phyloP scores from a whole-genome alignment of 345 rosid species.

The Luvunga scandens region DNA sequence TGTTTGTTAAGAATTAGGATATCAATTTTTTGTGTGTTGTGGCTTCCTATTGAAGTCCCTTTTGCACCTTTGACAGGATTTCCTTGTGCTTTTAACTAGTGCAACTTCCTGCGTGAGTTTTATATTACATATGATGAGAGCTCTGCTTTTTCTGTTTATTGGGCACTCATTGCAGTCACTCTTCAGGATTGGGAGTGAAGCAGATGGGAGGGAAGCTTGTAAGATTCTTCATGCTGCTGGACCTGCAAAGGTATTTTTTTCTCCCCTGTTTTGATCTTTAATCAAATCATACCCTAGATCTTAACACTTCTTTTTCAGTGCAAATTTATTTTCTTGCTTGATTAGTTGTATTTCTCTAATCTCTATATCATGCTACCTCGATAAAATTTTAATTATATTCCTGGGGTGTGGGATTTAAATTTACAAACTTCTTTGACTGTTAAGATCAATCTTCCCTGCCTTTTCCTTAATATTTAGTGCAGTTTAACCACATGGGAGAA shows the following conservation, averaged over 20 bases:
- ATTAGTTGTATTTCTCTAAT: neutral
- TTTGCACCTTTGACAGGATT: neutral
- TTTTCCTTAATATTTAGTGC: neutral
- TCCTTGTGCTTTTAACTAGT: neutral
- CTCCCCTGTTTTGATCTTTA: neutral
- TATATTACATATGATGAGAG: neutral
- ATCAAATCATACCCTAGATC: neutral
- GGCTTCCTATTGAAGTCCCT: neutral
- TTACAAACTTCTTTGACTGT: neutral
- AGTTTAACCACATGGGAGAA: neutral
- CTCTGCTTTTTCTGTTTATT: neutral
- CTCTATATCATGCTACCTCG: neutral
- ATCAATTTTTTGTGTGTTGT: neutral
- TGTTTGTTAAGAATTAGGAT: neutral
- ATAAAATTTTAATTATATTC: neutral
- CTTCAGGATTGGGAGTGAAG: conserved; percentile 74
- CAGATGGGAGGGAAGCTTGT: conserved; percentile 89
- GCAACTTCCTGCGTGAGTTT: neutral
- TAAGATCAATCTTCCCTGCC: neutral
- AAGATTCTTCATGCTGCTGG: conserved; percentile 90
- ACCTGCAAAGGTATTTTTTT: conserved; percentile 69
- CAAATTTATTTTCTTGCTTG: neutral
- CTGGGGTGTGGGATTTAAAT: neutral
- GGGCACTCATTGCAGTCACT: neutral
- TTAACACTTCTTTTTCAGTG: neutral